Evolutionary conservation across 306 rosid species (phyloP), one percentile per base, ranked within the genome.

Genomic region (Senna siamea): DNA sequence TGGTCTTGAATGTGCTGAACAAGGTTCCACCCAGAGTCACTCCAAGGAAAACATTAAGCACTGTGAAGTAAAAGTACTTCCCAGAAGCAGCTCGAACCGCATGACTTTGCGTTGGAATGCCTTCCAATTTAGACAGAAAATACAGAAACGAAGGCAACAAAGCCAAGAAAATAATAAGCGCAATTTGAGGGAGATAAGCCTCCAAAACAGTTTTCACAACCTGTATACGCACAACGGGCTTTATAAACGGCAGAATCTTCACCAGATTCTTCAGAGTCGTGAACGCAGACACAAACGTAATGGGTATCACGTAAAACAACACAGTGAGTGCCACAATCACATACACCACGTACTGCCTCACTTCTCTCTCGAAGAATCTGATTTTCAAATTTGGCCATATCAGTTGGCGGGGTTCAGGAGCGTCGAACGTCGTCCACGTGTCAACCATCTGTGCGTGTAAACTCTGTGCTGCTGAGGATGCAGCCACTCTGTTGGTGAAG

Each of bases 131-230:
- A 2, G 99, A 95, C 47, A 95, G 81, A 76, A 82, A 86, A 69
- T 76, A 17, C 11, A 95, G 93, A 47, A 95, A 55, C 84, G 76
- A 88, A 9, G 99, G 99, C 85, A 95, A 79, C 62, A 95, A 14
- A 59, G 96, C 97, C 78, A 95, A 71, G 81, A 95, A 95, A 79
- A 92, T n/a, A 3, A 92, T 75, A 59, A 95, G 84, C 7, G 98
- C 99, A 61, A 95, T 15, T 78, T 92, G 99, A 68, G 99, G 98
- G 73, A 95, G 93, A 72, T 68, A 95, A 73, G 99, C 99, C 87
- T 87, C 98, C 81, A 95, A 83, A 70, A 90, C 82, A 18, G 89
- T 86, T 81, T 48, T 90, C 52, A 95, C 2, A 18, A 32, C 82
- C 3, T 0, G 0, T 6, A 65, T 17, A 0, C 74, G 4, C 85